Percentiles rank a stretch among this genome's conserved stretches.
phyloP scores from a whole-genome alignment of 257 asterid genomes.

The Solanum microdontum region DNA sequence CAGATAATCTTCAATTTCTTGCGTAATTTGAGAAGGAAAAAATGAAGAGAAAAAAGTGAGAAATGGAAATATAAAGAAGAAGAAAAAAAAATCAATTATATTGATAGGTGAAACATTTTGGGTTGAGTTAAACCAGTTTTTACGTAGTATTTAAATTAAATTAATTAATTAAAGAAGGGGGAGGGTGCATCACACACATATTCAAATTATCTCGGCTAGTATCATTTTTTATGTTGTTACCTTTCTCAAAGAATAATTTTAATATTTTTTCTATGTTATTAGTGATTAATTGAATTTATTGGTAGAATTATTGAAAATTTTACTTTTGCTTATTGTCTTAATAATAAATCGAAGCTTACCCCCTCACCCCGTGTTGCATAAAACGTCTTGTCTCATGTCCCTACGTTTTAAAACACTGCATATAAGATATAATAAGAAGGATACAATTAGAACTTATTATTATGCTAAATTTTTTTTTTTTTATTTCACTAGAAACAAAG shows the following conservation, averaged over 20 bases:
- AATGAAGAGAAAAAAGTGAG: neutral
- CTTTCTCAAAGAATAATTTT: neutral
- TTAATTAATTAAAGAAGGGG: neutral
- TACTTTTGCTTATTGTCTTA: too few relatives aligned
- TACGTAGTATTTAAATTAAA: too few relatives aligned
- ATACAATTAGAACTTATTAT: neutral
- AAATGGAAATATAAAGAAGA: neutral
- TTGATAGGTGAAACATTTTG: neutral
- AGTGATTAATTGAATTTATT: too few relatives aligned
- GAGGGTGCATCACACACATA: neutral
- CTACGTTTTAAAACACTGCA: too few relatives aligned
- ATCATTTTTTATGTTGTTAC: neutral
- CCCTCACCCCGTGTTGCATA: too few relatives aligned
- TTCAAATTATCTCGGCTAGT: neutral
- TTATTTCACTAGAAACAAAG: neutral
- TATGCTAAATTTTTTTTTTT: neutral
- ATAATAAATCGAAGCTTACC: too few relatives aligned
- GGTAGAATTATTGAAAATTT: too few relatives aligned
- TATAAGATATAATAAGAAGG: too few relatives aligned
- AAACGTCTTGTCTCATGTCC: too few relatives aligned
- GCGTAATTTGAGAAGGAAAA: neutral
- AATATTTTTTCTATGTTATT: too few relatives aligned
- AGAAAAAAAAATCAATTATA: too few relatives aligned
- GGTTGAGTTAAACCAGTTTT: neutral
- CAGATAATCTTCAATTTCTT: neutral